Conservation (phyloP, 352 stramenopile genomes). For the Globisporangium splendens region DNA sequence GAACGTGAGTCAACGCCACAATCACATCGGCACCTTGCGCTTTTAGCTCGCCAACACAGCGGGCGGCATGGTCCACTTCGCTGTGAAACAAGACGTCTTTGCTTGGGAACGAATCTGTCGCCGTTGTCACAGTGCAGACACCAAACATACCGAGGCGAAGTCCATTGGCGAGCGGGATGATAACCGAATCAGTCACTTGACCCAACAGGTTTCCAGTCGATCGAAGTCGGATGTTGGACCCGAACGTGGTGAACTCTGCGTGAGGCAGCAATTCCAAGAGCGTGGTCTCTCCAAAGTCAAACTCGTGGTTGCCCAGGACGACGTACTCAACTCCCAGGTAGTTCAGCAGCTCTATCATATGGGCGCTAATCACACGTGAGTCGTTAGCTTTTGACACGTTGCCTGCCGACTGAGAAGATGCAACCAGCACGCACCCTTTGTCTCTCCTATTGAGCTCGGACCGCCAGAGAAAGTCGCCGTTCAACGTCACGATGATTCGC, state of each 20-base stretch:
- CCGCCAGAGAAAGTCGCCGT: slow-evolving; percentile 69
- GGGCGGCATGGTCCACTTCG: slow-evolving; percentile 35
- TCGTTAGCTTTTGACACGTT: no score
- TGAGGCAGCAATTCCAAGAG: slow-evolving; percentile 31
- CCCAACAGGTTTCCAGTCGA: slow-evolving; percentile 27
- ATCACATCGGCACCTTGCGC: slow-evolving; percentile 57
- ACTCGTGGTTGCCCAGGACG: slow-evolving; percentile 79
- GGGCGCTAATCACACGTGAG: slow-evolving; percentile 19
- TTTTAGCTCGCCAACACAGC: slow-evolving; percentile 54
- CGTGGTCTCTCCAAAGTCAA: slow-evolving; percentile 54
- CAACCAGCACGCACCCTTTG: slow-evolving; percentile 47
- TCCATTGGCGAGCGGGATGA: slow-evolving; percentile 35
- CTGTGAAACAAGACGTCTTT: slow-evolving; percentile 47
- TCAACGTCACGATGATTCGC: slow-evolving; percentile 55
- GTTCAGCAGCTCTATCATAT: slow-evolving; percentile 68
- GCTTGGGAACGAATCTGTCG: slow-evolving; percentile 47
- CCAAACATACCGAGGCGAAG: slow-evolving; percentile 52
- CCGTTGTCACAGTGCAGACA: slow-evolving; percentile 50
- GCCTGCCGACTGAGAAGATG: no score
- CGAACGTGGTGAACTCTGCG: slow-evolving; percentile 51
- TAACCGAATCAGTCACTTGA: slow-evolving; percentile 31
- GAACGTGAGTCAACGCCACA: slow-evolving; percentile 78
- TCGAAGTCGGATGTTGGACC: slow-evolving; percentile 49
- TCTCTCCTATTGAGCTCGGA: slow-evolving; percentile 59
- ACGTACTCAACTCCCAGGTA: slow-evolving; percentile 51